Conservation (phyloP, 1,284 basidiomycete genomes). For the Boletus nobilissimus region DNA sequence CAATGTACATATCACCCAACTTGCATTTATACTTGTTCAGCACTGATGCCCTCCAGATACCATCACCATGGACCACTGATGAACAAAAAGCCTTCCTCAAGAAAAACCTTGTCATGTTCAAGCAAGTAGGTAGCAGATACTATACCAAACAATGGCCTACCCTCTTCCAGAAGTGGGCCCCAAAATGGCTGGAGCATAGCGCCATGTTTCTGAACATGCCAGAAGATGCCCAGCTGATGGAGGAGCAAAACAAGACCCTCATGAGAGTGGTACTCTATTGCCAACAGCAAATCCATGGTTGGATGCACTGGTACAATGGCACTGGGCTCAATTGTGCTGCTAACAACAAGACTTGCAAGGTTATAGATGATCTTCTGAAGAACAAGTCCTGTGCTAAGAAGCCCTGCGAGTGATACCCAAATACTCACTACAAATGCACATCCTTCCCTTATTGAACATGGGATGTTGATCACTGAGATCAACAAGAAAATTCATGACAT, state of each 20-base stretch:
- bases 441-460: background rate
- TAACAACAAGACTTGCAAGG: background rate
- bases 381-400: background rate
- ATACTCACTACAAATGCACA: background rate
- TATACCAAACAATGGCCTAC: background rate
- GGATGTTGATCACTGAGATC: background rate
- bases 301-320: slow-evolving; percentile 15
- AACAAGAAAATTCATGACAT: slow-evolving; percentile 9
- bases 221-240: background rate
- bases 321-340: background rate
- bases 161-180: background rate
- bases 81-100: background rate
- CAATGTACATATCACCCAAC: no score
- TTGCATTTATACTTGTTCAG: no score
- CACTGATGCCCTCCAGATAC: background rate
- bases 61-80: background rate
- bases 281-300: background rate
- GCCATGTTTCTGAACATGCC: background rate
- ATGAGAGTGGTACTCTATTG: background rate
- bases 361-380: slow-evolving; percentile 10
- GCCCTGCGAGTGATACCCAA: slow-evolving; percentile 16
- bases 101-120: background rate
- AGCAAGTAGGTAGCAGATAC: no score
- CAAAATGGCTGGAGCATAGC: background rate
- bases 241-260: background rate